These are phyloP conservation scores for Stagonosporopsis vannaccii DNA, from an alignment of 2,329 filamentous ascomycete species.

Conservation along the genomic window DNA sequence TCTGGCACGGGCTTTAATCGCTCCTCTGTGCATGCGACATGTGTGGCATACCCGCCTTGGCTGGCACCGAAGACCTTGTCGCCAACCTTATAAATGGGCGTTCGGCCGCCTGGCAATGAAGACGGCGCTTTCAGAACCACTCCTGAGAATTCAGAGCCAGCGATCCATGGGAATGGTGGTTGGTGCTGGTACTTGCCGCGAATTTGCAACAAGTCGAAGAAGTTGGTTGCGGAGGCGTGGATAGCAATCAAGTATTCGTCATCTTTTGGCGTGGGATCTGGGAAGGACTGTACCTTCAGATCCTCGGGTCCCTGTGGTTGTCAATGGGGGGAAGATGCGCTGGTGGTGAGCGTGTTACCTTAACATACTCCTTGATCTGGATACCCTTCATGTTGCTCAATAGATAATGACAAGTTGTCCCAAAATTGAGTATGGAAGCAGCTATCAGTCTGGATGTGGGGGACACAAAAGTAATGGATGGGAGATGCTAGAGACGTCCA, in stretches of 20 bases:
- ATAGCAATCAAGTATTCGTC: slow-evolving; percentile 87
- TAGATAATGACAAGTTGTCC: background rate
- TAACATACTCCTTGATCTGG: slow-evolving; percentile 76
- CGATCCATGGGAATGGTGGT: slow-evolving; percentile 85
- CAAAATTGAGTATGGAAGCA: background rate
- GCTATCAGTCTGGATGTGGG: background rate
- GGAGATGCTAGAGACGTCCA: background rate
- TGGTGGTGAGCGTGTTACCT: slow-evolving; percentile 56
- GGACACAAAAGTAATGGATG: background rate
- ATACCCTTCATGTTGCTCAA: slow-evolving; percentile 71
- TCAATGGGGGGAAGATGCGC: slow-evolving; percentile 14
- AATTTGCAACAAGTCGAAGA: slow-evolving; percentile 96
- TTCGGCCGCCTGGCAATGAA: slow-evolving; percentile 49
- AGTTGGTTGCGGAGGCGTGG: slow-evolving; percentile 88
- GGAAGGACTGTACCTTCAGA: slow-evolving; percentile 76
- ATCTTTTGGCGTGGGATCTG: slow-evolving; percentile 73
- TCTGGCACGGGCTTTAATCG: slow-evolving; percentile 75
- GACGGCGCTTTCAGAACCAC: slow-evolving; percentile 73
- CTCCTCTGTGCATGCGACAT: slow-evolving; percentile 71
- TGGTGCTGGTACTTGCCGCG: slow-evolving; percentile 96
- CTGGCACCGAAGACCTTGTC: slow-evolving; percentile 85
- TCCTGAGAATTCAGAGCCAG: slow-evolving; percentile 87
- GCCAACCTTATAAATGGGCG: slow-evolving; percentile 74
- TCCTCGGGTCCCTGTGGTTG: slow-evolving; percentile 73
- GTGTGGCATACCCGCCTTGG: slow-evolving; percentile 86